phyloP scores from a whole-genome alignment of 495 filamentous ascomycete genomes.

The Acidiella bohemica region DNA sequence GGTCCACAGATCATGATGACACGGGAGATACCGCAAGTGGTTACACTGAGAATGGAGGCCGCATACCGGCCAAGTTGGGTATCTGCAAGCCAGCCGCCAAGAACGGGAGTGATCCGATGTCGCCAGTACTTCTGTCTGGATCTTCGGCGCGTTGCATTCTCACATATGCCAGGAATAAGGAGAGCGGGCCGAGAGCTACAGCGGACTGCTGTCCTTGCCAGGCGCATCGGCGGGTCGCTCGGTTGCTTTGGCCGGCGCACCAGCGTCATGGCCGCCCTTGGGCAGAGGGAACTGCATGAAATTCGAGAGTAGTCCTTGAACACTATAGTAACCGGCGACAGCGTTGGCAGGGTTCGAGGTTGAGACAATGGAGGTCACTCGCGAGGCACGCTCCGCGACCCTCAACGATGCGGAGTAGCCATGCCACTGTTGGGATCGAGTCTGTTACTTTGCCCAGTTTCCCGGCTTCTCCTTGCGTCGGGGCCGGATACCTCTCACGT shows the following conservation, averaged over 20 bases:
- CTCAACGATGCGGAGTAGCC: conserved; percentile 49
- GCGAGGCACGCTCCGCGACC: conserved; percentile 54
- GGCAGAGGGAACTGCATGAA: conserved; percentile 27
- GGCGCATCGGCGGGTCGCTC: conserved; percentile 46
- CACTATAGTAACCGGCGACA: conserved; percentile 60
- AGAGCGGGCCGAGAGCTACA: conserved; percentile 46
- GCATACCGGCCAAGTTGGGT: conserved; percentile 56
- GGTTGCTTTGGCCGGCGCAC: conserved; percentile 41
- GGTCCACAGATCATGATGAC: conserved; percentile 21
- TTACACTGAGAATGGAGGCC: conserved; percentile 47
- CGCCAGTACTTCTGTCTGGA: too few relatives aligned
- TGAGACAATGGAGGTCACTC: too few relatives aligned
- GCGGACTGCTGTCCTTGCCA: conserved; percentile 45
- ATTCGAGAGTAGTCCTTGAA: conserved; percentile 44
- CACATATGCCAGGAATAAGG: conserved; percentile 40
- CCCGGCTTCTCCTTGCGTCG: conserved; percentile 40
- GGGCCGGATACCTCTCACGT: conserved; percentile 44
- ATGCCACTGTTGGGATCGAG: conserved; percentile 42
- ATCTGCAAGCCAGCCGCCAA: conserved; percentile 49
- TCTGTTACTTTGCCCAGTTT: conserved; percentile 43
- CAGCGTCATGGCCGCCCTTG: conserved; percentile 45
- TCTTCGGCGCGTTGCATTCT: too few relatives aligned
- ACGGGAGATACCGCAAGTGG: conserved; percentile 32
- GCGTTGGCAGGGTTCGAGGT: too few relatives aligned
- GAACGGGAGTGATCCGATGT: conserved; percentile 42